These are phyloP conservation scores for Prunus yedoensis DNA, from an alignment of 331 rosid genomes.

Conservation along the genomic window DNA sequence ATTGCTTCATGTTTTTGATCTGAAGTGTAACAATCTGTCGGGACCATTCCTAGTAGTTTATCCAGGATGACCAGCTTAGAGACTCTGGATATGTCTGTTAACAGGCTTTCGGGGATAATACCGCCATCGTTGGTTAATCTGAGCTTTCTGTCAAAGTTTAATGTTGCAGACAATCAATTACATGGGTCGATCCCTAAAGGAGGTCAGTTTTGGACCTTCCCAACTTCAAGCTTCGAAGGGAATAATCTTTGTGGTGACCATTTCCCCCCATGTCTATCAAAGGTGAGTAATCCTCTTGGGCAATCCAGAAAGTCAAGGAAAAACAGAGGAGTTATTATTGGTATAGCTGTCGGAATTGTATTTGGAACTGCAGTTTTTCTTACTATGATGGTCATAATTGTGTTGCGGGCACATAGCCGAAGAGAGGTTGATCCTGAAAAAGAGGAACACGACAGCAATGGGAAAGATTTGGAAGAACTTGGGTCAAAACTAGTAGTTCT, in stretches of 20 bases:
- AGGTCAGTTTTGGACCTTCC: conserved; percentile 39
- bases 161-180: conserved; percentile 31
- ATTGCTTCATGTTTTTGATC: conserved; percentile 27
- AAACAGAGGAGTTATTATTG: conserved; percentile 24
- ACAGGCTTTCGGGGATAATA: conserved; percentile 34
- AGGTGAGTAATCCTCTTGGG: not conserved
- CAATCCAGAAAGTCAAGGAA: not conserved
- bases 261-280: conserved; percentile 11
- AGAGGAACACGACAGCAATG: conserved; percentile 24
- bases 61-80: conserved; percentile 35
- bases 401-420: conserved; percentile 23
- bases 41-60: conserved; percentile 29
- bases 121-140: conserved; percentile 25
- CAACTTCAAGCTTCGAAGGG: conserved; percentile 40
- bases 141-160: too few species aligned
- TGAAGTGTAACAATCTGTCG: conserved; percentile 24
- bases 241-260: conserved; percentile 31
- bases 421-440: conserved; percentile 39
- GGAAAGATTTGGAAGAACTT: conserved; percentile 28
- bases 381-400: conserved; percentile 19
- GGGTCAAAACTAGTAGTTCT: conserved; percentile 34
- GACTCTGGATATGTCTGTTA: conserved; percentile 36
- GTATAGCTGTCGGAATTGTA: conserved; percentile 29
- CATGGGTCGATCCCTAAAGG: conserved; percentile 28
- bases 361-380: conserved; percentile 25